Base-by-base conservation (phyloP, 2,329 filamentous ascomycete species). In the Ceratocystis papillata region DNA sequence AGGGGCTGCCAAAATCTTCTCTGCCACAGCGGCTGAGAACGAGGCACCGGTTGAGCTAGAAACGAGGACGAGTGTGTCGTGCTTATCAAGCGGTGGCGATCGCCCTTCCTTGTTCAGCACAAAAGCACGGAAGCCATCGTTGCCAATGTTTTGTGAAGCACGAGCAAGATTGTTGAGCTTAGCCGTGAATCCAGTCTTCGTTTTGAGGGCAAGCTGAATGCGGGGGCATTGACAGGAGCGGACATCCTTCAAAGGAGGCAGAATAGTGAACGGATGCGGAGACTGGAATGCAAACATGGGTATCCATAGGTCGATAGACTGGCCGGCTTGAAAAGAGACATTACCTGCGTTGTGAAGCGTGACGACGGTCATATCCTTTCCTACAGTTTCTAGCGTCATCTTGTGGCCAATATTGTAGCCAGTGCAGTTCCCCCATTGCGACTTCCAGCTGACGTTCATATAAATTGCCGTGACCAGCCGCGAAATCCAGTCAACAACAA, bases 21-120 rank as follows among this genome's bases (percentile, higher is more conserved):
- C 83, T 0, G 85, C 74, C 1, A 86, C 81, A 0, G 83, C 82
- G 7, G 85, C 73, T 0, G 81, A 83, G 66, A 83, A 86, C 1
- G 83, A 85, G 1, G 83, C 80, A 17, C 83, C 83, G 0, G 83
- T 86, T 0, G 83, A 86, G 0, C 83, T 83, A 0, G 83, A 83
- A 55, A 86, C 80, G 5, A 86, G 75, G 2, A 86, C 74, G 48
- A 86, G 72, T 0, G 82, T 83, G 72, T 86, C 83, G 70, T 81
- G 85, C 0, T 80, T 75, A 60, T 84, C 77, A 80, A 82, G 84
- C 4, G 76, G 75, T 0, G 82, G 81, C 1, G 82, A 80, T 5
- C 73, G 73, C 25, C 83, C 83, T 55, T 81, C 85, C 0, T 83
- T 83, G 0, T 83, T 83, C 1, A 79, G 74, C 1, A 85, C 75